Conservation (phyloP, 805 yeast genomes). For the Candida ortonii region DNA sequence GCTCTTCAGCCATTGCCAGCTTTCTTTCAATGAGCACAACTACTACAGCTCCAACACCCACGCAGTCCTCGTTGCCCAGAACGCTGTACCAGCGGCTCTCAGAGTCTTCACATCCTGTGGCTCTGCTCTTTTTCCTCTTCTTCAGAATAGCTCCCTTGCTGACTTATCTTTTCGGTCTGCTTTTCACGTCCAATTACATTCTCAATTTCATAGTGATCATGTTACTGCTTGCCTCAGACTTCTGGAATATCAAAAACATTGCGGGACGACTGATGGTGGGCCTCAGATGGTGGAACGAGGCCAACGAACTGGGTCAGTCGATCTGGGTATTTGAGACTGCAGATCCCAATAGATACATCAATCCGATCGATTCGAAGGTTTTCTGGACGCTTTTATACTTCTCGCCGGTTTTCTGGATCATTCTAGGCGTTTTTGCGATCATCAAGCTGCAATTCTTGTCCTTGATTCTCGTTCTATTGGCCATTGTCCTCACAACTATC, state of each 20-base stretch:
- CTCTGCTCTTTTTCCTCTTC: slow-evolving; percentile 59
- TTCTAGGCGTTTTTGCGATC: slow-evolving; percentile 73
- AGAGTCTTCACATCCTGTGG: slow-evolving; percentile 83
- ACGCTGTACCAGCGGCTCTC: slow-evolving; percentile 47
- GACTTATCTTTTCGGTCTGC: slow-evolving; percentile 66
- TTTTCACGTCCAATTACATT: slow-evolving; percentile 65
- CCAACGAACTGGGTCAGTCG: slow-evolving; percentile 59
- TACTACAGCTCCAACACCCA: slow-evolving; percentile 4
- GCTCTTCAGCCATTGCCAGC: slow-evolving; percentile 1
- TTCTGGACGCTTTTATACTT: slow-evolving; percentile 81
- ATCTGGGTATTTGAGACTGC: slow-evolving; percentile 90
- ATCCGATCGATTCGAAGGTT: slow-evolving; percentile 86
- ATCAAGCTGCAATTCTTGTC: slow-evolving; percentile 72
- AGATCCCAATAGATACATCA: slow-evolving; percentile 66
- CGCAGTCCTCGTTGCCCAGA: slow-evolving; percentile 17
- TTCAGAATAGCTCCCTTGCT: slow-evolving; percentile 63
- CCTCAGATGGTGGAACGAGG: slow-evolving; percentile 95
- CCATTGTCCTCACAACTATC: slow-evolving; percentile 68
- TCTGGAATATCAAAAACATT: slow-evolving; percentile 90
- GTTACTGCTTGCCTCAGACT: slow-evolving; percentile 79
- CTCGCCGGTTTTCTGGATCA: slow-evolving; percentile 73
- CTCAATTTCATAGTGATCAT: slow-evolving; percentile 77
- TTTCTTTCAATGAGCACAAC: background rate
- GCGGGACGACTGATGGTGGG: slow-evolving; percentile 90
- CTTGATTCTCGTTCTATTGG: slow-evolving; percentile 60